Conservation (phyloP, 164 flowering plant species). For the Saururus chinensis region DNA sequence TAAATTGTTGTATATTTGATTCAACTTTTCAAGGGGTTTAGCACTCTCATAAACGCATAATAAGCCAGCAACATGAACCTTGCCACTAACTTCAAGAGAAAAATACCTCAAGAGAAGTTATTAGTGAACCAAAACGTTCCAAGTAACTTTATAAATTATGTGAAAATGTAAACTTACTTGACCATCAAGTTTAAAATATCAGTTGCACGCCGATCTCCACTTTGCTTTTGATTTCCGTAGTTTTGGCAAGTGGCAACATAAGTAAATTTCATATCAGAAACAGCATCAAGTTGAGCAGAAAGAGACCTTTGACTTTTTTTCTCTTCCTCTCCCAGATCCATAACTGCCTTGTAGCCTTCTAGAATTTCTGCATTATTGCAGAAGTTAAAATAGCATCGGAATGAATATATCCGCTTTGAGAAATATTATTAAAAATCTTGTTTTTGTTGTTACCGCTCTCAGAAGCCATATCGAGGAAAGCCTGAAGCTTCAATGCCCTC, state of each 20-base stretch:
- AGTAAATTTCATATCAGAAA: slow-evolving; percentile 96
- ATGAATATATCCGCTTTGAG: background rate
- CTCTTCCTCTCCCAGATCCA: slow-evolving; percentile 63
- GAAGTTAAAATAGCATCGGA: slow-evolving; percentile 9
- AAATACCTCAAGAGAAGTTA: background rate
- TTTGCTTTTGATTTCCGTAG: slow-evolving; percentile 88
- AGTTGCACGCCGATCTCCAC: slow-evolving; percentile 92
- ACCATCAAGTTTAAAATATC: slow-evolving; percentile 96
- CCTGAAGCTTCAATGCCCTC: slow-evolving; percentile 90
- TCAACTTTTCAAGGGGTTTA: background rate
- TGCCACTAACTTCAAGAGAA: background rate
- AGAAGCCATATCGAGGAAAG: slow-evolving; percentile 91
- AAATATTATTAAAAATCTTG: background rate
- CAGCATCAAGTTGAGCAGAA: slow-evolving; percentile 74
- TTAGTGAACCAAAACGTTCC: too few species aligned
- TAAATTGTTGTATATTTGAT: too few species aligned
- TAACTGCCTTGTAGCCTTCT: slow-evolving; percentile 79
- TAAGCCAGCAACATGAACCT: background rate
- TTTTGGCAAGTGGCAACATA: slow-evolving; percentile 95
- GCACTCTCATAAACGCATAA: background rate
- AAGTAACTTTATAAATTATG: too few species aligned
- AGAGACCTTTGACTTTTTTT: slow-evolving; percentile 77
- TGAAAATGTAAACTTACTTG: slow-evolving; percentile 47
- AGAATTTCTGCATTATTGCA: slow-evolving; percentile 55
- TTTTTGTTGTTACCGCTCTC: slow-evolving; percentile 42